phyloP scores from a whole-genome alignment of 2,329 filamentous ascomycete species.

The Claviceps arundinis region DNA sequence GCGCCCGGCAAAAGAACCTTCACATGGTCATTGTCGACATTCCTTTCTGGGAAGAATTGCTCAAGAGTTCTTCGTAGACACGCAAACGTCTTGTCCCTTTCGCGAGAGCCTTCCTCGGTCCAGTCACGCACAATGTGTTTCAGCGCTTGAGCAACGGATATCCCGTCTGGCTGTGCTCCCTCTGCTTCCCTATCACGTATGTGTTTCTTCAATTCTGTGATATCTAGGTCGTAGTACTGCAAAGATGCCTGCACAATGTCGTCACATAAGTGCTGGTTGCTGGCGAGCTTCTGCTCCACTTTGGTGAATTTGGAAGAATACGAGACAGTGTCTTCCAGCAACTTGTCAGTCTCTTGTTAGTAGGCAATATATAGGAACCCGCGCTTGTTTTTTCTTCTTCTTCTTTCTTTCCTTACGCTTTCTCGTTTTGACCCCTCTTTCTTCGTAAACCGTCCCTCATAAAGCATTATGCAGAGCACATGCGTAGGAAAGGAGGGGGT shows the following conservation, averaged over 20 bases:
- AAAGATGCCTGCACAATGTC: constrained; percentile 31
- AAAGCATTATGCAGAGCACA: too few relatives aligned
- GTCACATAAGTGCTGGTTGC: constrained; percentile 32
- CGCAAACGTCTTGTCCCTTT: constrained; percentile 29
- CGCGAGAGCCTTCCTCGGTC: constrained; percentile 32
- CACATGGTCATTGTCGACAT: constrained; percentile 7
- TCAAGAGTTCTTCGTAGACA: constrained; percentile 23
- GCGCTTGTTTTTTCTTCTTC: too few relatives aligned
- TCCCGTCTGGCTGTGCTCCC: constrained; percentile 28
- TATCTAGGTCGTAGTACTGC: constrained; percentile 30
- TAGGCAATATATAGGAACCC: too few relatives aligned
- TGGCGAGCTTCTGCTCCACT: constrained; percentile 27
- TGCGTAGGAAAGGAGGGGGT: too few relatives aligned
- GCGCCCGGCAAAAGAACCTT: constrained; percentile 38
- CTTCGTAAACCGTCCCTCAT: too few relatives aligned
- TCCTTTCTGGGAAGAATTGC: constrained; percentile 17
- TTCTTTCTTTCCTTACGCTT: too few relatives aligned
- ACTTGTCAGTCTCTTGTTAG: constrained; percentile 12
- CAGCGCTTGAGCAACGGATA: constrained; percentile 36
- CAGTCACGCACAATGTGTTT: constrained; percentile 47
- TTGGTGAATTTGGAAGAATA: constrained; percentile 41
- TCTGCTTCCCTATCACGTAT: constrained; percentile 23
- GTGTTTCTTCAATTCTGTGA: constrained; percentile 31
- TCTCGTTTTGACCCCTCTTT: too few relatives aligned
- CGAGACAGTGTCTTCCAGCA: constrained; percentile 41